Conservation (phyloP, 495 filamentous ascomycete genomes). For the Viridothelium virens region DNA sequence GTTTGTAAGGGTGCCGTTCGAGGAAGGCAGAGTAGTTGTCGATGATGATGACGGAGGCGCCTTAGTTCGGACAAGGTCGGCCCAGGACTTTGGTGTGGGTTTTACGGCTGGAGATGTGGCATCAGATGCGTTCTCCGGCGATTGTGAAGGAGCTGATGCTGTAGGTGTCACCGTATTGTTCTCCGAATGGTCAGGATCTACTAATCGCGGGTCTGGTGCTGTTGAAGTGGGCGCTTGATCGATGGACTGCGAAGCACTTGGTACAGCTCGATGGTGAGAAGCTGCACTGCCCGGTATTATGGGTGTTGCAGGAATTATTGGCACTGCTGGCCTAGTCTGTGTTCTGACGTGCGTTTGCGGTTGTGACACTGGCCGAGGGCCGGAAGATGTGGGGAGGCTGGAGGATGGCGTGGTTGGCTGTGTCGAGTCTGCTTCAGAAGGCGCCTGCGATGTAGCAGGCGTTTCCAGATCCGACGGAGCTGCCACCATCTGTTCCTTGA, state of each 20-base stretch:
- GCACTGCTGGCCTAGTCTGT: constrained; percentile 50
- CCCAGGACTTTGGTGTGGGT: constrained; percentile 62
- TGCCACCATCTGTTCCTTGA: constrained; percentile 29
- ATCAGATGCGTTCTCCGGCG: constrained; percentile 29
- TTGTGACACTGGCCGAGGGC: constrained; percentile 23
- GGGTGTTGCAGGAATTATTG: constrained; percentile 59
- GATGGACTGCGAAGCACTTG: constrained; percentile 23
- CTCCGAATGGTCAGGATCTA: constrained; percentile 17
- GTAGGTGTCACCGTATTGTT: constrained; percentile 24
- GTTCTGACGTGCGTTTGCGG: constrained; percentile 35
- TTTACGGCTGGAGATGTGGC: constrained; percentile 39
- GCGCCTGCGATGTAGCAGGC: constrained; percentile 56
- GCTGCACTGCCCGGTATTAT: constrained; percentile 40
- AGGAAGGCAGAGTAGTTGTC: constrained; percentile 29
- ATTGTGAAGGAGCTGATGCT: constrained; percentile 30
- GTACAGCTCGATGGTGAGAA: constrained; percentile 33
- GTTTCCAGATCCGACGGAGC: constrained; percentile 53
- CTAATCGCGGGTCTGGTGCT: constrained; percentile 24
- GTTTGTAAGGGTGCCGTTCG: constrained; percentile 35
- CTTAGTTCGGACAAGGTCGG: constrained; percentile 60
- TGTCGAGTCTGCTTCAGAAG: constrained; percentile 58
- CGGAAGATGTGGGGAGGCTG: constrained; percentile 29
- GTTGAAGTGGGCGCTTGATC: constrained; percentile 36
- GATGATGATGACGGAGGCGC: constrained; percentile 21
- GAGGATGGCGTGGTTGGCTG: constrained; percentile 68